Conservation (phyloP, 1,284 basidiomycete genomes). For the Apiotrichum mycotoxinovorans region DNA sequence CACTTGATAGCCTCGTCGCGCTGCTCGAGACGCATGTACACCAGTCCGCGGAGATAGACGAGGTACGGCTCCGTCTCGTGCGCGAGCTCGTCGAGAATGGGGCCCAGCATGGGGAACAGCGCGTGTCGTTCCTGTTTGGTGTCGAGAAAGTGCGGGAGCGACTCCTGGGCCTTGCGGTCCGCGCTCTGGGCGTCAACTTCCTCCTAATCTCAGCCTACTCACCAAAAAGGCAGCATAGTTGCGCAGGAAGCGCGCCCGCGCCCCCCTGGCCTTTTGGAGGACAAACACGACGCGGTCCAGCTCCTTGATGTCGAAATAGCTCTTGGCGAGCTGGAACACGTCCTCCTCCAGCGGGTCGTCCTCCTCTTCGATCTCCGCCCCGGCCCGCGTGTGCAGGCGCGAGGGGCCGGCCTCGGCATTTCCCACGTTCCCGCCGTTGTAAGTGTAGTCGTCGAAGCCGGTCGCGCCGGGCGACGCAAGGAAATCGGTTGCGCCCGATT, state of each 20-base stretch:
- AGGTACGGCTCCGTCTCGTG: constrained; percentile 71
- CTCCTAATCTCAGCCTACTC: constrained; percentile 48
- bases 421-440: background rate
- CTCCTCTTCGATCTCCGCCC: constrained; percentile 58
- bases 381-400: constrained; percentile 28
- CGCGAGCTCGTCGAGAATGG: constrained; percentile 61
- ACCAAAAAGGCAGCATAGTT: constrained; percentile 83
- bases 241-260: constrained; percentile 71
- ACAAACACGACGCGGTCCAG: constrained; percentile 69
- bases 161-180: constrained; percentile 50
- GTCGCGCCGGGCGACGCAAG: constrained; percentile 36
- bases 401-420: constrained; percentile 32
- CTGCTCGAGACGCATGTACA: constrained; percentile 70
- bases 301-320: constrained; percentile 74
- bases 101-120: constrained; percentile 64
- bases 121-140: constrained; percentile 64
- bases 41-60: constrained; percentile 68
- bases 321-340: constrained; percentile 64
- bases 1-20: constrained; percentile 82
- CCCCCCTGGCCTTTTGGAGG: constrained; percentile 62
- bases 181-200: constrained; percentile 40
- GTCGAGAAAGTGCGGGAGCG: constrained; percentile 54
- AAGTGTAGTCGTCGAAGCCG: constrained; percentile 4
- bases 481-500: constrained; percentile 20
- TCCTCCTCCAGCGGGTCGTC: constrained; percentile 59